These are phyloP conservation scores for Vitellaria paradoxa DNA, from an alignment of 179 eudicot genomes.

Conservation along the genomic window DNA sequence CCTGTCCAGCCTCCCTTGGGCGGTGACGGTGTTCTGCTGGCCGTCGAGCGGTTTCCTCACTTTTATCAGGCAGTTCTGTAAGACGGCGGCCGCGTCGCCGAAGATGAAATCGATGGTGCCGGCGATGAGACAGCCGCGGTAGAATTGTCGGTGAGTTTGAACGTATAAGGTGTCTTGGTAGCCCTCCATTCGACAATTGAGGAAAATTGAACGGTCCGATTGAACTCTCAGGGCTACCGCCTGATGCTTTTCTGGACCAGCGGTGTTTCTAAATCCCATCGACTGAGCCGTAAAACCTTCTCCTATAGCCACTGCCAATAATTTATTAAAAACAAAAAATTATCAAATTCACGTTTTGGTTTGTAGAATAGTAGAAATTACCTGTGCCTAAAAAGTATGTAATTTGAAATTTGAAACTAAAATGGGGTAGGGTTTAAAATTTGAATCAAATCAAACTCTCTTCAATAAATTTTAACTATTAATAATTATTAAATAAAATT, in stretches of 20 bases:
- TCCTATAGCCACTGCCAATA: conserved; percentile 57
- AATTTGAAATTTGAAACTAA: too few relatives aligned
- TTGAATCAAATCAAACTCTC: too few relatives aligned
- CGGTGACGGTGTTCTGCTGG: conserved; percentile 68
- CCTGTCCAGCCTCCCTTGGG: conserved; percentile 59
- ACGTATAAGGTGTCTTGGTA: conserved; percentile 76
- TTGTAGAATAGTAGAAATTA: too few relatives aligned
- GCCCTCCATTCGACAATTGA: conserved; percentile 65
- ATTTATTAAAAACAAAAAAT: not conserved
- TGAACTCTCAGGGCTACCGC: conserved; percentile 83
- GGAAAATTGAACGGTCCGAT: conserved; percentile 62
- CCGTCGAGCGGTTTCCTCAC: conserved; percentile 42
- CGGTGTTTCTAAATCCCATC: conserved; percentile 70
- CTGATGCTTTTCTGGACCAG: conserved; percentile 72
- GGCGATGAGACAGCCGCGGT: conserved; percentile 47
- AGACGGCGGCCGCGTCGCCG: conserved; percentile 63
- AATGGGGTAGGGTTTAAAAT: too few relatives aligned
- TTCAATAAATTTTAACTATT: too few relatives aligned
- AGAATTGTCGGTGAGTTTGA: conserved; percentile 73
- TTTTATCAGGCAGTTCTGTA: conserved; percentile 60
- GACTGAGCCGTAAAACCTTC: conserved; percentile 63
- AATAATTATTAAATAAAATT: too few relatives aligned
- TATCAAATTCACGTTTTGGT: not conserved
- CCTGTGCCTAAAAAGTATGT: too few relatives aligned
- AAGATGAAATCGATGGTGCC: conserved; percentile 85